Conservation (phyloP, 108 stramenopile genomes). For the Pseudonitzschia multistriata region DNA sequence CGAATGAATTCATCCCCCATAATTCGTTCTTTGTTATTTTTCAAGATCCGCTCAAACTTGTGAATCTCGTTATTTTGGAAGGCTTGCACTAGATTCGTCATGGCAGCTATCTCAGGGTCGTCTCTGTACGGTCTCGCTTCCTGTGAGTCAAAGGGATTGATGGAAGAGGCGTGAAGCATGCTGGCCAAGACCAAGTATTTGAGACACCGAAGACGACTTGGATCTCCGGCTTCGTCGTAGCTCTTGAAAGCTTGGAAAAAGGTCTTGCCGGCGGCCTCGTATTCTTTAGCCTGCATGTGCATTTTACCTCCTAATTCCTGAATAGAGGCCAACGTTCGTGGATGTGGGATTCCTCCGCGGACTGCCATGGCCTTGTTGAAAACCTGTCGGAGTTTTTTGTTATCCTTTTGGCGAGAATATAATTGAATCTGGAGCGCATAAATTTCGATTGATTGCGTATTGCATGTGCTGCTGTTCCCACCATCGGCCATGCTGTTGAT, state of each 20-base stretch:
- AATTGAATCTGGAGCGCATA: conserved; percentile 92
- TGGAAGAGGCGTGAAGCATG: conserved; percentile 86
- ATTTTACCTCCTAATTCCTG: conserved; percentile 93
- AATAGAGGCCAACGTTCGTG: conserved; percentile 86
- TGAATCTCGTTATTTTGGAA: conserved; percentile 85
- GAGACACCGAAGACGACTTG: conserved; percentile 75
- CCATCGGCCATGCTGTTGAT: conserved; percentile 17
- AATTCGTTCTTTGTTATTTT: conserved; percentile 72
- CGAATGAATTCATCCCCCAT: conserved; percentile 93
- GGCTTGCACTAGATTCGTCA: conserved; percentile 88
- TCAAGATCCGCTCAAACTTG: conserved; percentile 74
- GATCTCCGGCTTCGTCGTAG: conserved; percentile 95
- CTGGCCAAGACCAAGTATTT: conserved; percentile 93
- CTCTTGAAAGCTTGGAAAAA: conserved; percentile 93
- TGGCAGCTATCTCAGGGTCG: conserved; percentile 92
- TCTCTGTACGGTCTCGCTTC: conserved; percentile 92
- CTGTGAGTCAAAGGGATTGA: conserved; percentile 93
- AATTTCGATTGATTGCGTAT: conserved; percentile 88
- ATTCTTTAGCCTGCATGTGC: conserved; percentile 85
- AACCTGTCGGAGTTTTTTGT: conserved; percentile 81
- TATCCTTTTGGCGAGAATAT: conserved; percentile 82
- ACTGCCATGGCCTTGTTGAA: conserved; percentile 85
- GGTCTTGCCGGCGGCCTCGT: conserved; percentile 74
- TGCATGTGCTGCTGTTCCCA: conserved; percentile 25
- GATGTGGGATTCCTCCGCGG: conserved; percentile 89